A percentile compares a stretch with the other conserved stretches of the same genome.
Conservation (phyloP, 2,329 filamentous ascomycete species). For the Chrysosporium queenslandicum region DNA sequence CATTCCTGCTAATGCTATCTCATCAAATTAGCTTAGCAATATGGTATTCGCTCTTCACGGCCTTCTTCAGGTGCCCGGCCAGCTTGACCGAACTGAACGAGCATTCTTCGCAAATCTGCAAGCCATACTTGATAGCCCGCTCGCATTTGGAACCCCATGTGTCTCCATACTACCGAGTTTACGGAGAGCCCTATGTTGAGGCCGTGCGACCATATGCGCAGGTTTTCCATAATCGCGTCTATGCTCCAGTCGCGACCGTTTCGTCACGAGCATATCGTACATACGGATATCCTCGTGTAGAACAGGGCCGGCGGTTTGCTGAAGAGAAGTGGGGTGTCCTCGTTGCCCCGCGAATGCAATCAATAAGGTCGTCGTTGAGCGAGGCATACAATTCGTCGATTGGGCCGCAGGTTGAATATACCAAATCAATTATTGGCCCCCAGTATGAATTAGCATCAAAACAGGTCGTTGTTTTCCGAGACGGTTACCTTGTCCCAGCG, state of each 20-base stretch:
- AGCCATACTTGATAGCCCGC: constrained; percentile 60
- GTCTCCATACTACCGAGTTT: constrained; percentile 73
- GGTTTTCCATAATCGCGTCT: constrained; percentile 48
- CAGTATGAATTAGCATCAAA: constrained; percentile 60
- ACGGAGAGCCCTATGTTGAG: constrained; percentile 74
- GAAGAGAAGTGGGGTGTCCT: constrained; percentile 67
- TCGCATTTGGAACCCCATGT: constrained; percentile 63
- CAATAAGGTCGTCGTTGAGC: constrained; percentile 41
- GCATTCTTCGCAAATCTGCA: constrained; percentile 66
- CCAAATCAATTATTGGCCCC: constrained; percentile 50
- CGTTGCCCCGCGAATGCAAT: constrained; percentile 62
- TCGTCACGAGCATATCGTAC: constrained; percentile 51
- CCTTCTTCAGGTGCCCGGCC: constrained; percentile 72
- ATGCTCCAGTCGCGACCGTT: constrained; percentile 58
- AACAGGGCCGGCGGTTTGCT: constrained; percentile 56
- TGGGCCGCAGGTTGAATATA: constrained; percentile 62
- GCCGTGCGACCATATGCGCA: constrained; percentile 62
- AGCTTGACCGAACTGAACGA: constrained; percentile 57
- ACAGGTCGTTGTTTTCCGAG: constrained; percentile 57
- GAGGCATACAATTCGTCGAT: constrained; percentile 59
- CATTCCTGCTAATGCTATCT: neutral
- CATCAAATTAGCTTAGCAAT: constrained; percentile 54
- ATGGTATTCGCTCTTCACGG: constrained; percentile 76
- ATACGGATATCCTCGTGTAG: constrained; percentile 64
- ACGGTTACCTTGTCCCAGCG: constrained; percentile 62